A percentile compares a stretch with the other conserved stretches of the same genome.
phyloP scores from a whole-genome alignment of 345 rosid genomes.

The Limnanthes douglasii region DNA sequence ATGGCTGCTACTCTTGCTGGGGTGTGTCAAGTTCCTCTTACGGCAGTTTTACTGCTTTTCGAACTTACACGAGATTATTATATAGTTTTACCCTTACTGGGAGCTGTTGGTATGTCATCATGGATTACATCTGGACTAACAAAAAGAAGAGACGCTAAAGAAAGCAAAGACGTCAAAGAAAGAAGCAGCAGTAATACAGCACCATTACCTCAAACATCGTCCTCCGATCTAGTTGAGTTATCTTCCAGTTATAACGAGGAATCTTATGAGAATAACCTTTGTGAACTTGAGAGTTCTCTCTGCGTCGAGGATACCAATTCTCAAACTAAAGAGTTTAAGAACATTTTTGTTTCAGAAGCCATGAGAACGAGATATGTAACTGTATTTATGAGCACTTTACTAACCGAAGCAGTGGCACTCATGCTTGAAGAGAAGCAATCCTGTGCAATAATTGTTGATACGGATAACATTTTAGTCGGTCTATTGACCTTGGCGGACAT shows the following conservation, averaged over 20 bases:
- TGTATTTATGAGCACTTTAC: constrained; percentile 44
- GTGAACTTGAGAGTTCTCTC: constrained; percentile 87
- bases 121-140: constrained; percentile 83
- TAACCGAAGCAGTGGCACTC: constrained; percentile 58
- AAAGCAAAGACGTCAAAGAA: constrained; percentile 16
- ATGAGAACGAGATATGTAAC: constrained; percentile 78
- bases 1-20: constrained; percentile 99
- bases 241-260: constrained; percentile 13
- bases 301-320: constrained; percentile 43
- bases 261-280: constrained; percentile 32
- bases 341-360: constrained; percentile 61
- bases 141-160: constrained; percentile 37
- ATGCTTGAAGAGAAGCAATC: constrained; percentile 89
- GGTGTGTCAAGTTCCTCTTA: constrained; percentile 96
- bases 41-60: constrained; percentile 74
- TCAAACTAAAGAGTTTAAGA: constrained; percentile 26
- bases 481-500: constrained; percentile 54
- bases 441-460: constrained; percentile 63
- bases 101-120: constrained; percentile 88
- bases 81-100: constrained; percentile 76
- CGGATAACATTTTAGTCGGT: constrained; percentile 44
- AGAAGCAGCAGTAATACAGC: constrained; percentile 14
- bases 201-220: constrained; percentile 16
- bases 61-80: constrained; percentile 90
- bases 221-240: constrained; percentile 7